phyloP scores from a whole-genome alignment of 2,329 filamentous ascomycete species.

The Xylaria sp. region DNA sequence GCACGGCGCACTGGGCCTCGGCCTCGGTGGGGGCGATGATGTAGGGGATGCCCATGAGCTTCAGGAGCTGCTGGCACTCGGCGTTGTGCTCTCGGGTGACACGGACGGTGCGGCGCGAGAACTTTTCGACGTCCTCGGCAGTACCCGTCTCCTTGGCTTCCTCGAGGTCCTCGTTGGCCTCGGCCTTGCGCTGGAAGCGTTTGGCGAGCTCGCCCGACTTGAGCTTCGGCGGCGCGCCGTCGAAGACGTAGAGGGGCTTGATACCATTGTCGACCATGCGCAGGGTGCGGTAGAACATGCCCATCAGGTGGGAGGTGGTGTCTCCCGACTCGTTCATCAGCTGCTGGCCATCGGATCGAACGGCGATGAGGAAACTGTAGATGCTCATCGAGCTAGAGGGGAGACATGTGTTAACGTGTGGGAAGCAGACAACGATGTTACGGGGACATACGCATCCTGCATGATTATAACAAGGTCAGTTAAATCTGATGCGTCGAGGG shows the following conservation, averaged over 20 bases:
- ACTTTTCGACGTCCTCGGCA: slow-evolving; percentile 97
- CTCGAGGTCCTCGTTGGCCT: slow-evolving; percentile 88
- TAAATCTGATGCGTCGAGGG: no score
- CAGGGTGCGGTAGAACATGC: slow-evolving; percentile 98
- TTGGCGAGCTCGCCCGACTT: slow-evolving; percentile 98
- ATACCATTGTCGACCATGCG: slow-evolving; percentile 99
- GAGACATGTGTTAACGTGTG: slow-evolving; percentile 23
- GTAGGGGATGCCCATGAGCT: slow-evolving; percentile 95
- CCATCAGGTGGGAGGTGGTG: slow-evolving; percentile 98
- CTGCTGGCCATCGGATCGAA: slow-evolving; percentile 95
- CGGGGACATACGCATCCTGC: slow-evolving; percentile 66
- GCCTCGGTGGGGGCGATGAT: slow-evolving; percentile 97
- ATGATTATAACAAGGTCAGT: not conserved
- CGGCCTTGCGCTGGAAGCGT: slow-evolving; percentile 93
- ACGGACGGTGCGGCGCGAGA: slow-evolving; percentile 89
- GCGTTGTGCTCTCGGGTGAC: slow-evolving; percentile 97
- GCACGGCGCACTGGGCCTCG: slow-evolving; percentile 92
- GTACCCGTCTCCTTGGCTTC: slow-evolving; percentile 98
- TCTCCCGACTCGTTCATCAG: slow-evolving; percentile 95
- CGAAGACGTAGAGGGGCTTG: slow-evolving; percentile 98
- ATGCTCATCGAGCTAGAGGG: slow-evolving; percentile 88
- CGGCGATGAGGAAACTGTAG: slow-evolving; percentile 97
- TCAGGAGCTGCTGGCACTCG: slow-evolving; percentile 90
- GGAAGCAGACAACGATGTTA: slow-evolving; percentile 3
- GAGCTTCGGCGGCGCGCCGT: slow-evolving; percentile 94